Conservation (phyloP, 2,329 filamentous ascomycete genomes). For the Pseudopithomyces maydicus region DNA sequence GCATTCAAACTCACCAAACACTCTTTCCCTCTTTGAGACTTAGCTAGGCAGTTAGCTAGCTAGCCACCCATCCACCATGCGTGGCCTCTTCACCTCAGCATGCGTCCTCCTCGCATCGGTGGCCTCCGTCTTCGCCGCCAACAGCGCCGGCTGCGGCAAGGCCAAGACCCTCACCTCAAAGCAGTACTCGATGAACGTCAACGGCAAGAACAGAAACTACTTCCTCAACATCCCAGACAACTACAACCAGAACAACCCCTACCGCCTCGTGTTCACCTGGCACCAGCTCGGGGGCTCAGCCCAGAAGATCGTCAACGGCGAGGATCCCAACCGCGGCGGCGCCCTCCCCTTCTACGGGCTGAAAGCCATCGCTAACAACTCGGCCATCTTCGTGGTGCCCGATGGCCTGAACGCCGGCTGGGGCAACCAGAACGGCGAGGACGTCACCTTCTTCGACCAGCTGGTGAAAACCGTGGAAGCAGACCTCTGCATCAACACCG, state of each 20-base stretch:
- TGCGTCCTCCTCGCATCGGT: conserved; percentile 17
- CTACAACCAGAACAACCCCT: conserved; percentile 46
- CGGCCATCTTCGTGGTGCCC: conserved; percentile 51
- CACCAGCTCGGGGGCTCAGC: conserved; percentile 50
- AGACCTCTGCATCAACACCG: conserved; percentile 50
- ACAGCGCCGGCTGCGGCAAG: conserved; percentile 21
- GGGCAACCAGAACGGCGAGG: conserved; percentile 49
- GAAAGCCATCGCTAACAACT: conserved; percentile 38
- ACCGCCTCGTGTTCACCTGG: conserved; percentile 49
- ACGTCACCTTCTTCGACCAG: conserved; percentile 49
- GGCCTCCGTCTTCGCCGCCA: conserved; percentile 10
- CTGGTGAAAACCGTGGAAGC: conserved; percentile 46
- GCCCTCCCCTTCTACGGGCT: conserved; percentile 49
- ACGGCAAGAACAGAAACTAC: conserved; percentile 47
- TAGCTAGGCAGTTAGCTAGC: neutral
- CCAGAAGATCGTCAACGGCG: conserved; percentile 38
- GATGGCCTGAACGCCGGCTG: conserved; percentile 50
- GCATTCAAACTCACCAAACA: too few species aligned
- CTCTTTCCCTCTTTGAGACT: too few species aligned
- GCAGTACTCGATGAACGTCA: conserved; percentile 31
- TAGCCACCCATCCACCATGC: neutral
- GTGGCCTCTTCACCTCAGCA: conserved; percentile 9
- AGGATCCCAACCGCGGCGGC: conserved; percentile 19
- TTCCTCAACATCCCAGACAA: conserved; percentile 46
- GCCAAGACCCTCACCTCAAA: conserved; percentile 18